Conservation (phyloP, 116 monocot genomes). For the Zostera marina region DNA sequence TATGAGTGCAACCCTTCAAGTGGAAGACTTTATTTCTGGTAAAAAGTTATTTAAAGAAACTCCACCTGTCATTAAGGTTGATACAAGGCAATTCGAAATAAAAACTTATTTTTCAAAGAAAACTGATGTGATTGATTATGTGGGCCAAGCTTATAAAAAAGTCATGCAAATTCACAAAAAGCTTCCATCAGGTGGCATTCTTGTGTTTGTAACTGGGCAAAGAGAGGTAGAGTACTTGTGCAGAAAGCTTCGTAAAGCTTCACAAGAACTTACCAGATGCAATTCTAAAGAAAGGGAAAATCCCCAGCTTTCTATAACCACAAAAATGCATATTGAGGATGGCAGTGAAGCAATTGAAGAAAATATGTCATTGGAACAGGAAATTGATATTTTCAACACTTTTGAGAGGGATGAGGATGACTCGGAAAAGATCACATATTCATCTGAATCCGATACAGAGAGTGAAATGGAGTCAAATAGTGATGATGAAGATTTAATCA, state of each 20-base stretch:
- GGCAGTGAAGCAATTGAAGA: constrained; percentile 43
- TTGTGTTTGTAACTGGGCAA: constrained; percentile 95
- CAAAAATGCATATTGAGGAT: constrained; percentile 25
- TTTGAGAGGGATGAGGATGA: constrained; percentile 34
- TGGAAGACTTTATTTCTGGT: constrained; percentile 81
- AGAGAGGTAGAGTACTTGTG: constrained; percentile 88
- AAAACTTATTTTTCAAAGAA: constrained; percentile 79
- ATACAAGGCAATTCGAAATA: constrained; percentile 69
- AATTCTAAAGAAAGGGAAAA: constrained; percentile 8
- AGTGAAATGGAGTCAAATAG: constrained; percentile 23
- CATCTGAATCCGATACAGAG: constrained; percentile 41
- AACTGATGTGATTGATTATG: constrained; percentile 58
- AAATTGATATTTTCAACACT: constrained; percentile 37
- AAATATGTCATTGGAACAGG: constrained; percentile 11
- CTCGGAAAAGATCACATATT: constrained; percentile 15
- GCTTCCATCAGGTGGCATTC: constrained; percentile 81
- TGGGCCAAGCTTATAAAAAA: constrained; percentile 83
- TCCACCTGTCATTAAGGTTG: constrained; percentile 70
- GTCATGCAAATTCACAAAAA: constrained; percentile 69
- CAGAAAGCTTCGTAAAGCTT: constrained; percentile 50
- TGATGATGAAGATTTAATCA: constrained; percentile 24
- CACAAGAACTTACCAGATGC: constrained; percentile 13
- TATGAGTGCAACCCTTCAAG: constrained; percentile 91
- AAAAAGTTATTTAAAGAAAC: constrained; percentile 48
- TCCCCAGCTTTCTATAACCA: constrained; percentile 2